Evolutionary conservation across 495 filamentous ascomycete species (phyloP).

Genomic region (Aspergillus sclerotiicarbonarius): DNA sequence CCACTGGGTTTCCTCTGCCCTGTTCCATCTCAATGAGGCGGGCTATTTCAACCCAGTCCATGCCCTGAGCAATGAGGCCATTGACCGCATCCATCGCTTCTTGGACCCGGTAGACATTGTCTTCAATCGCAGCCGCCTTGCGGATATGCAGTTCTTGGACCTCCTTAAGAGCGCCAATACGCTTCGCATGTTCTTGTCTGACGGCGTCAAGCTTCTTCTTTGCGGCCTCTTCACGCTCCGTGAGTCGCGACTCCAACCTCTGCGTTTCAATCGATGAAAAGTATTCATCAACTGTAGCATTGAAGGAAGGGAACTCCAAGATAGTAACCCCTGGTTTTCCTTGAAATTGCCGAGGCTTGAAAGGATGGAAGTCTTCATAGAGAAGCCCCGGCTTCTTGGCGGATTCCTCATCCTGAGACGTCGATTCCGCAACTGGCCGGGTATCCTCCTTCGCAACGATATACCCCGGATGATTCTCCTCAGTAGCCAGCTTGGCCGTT

Average conservation of each 20-base stretch:
- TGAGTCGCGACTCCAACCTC: conserved; percentile 78
- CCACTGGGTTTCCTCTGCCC: conserved; percentile 75
- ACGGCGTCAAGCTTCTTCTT: conserved; percentile 80
- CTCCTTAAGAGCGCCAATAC: conserved; percentile 76
- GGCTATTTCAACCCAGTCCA: conserved; percentile 94
- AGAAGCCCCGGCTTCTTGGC: conserved; percentile 53
- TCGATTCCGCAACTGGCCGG: conserved; percentile 28
- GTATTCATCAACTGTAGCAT: conserved; percentile 92
- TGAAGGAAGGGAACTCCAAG: conserved; percentile 77
- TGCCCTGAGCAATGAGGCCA: conserved; percentile 81
- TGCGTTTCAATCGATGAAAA: conserved; percentile 96
- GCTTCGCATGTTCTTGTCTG: conserved; percentile 74
- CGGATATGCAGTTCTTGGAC: conserved; percentile 79
- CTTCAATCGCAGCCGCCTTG: conserved; percentile 86
- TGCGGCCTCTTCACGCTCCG: conserved; percentile 76
- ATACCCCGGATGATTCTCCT: conserved; percentile 59
- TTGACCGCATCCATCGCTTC: conserved; percentile 92
- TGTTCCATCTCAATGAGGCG: conserved; percentile 86
- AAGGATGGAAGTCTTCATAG: conserved; percentile 96
- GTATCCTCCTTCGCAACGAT: conserved; percentile 74
- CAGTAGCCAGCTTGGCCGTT: conserved; percentile 43
- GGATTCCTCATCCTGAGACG: conserved; percentile 31
- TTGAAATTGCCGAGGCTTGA: conserved; percentile 80
- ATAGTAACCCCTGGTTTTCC: conserved; percentile 61
- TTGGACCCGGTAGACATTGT: conserved; percentile 82